Conservation (phyloP, 1,284 basidiomycete genomes). For the Sporisorium scitamineum region DNA sequence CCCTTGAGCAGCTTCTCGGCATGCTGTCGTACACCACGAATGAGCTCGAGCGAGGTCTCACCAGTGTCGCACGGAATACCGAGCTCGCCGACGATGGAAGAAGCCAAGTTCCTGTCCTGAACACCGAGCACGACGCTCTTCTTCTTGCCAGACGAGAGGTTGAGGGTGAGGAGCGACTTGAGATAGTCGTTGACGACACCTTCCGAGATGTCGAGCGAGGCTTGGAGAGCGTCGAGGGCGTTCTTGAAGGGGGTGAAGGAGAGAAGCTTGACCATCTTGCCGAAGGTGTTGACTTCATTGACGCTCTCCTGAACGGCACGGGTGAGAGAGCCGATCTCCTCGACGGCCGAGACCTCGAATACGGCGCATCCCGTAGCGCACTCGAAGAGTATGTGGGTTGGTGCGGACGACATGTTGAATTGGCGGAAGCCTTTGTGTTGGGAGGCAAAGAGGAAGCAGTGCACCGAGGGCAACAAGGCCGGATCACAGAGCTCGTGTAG, state of each 20-base stretch:
- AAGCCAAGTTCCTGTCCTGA: slow-evolving; percentile 82
- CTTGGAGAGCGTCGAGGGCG: slow-evolving; percentile 94
- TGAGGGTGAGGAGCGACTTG: slow-evolving; percentile 86
- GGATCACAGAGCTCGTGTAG: slow-evolving; percentile 10
- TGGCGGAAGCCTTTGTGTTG: neutral
- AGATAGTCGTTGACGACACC: slow-evolving; percentile 90
- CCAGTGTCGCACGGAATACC: slow-evolving; percentile 86
- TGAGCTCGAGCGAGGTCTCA: slow-evolving; percentile 86
- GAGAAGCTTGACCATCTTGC: slow-evolving; percentile 90
- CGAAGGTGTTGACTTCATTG: slow-evolving; percentile 86
- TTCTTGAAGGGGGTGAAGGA: slow-evolving; percentile 96
- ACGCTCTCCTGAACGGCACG: slow-evolving; percentile 80
- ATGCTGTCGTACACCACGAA: slow-evolving; percentile 93
- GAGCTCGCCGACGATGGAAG: slow-evolving; percentile 82
- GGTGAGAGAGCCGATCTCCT: slow-evolving; percentile 88
- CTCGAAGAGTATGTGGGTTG: slow-evolving; percentile 88
- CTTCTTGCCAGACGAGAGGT: slow-evolving; percentile 84
- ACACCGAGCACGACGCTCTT: slow-evolving; percentile 84
- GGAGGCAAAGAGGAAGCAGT: neutral
- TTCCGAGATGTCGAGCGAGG: slow-evolving; percentile 96
- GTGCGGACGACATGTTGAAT: slow-evolving; percentile 65
- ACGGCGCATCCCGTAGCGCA: slow-evolving; percentile 94
- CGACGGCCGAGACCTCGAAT: slow-evolving; percentile 88
- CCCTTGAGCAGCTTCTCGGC: slow-evolving; percentile 88
- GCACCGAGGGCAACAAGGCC: slow-evolving; percentile 1